Evolutionary conservation across 1,284 basidiomycete species (phyloP), one percentile per base, ranked within the genome.

Genomic region (Cystobasidium sp.): DNA sequence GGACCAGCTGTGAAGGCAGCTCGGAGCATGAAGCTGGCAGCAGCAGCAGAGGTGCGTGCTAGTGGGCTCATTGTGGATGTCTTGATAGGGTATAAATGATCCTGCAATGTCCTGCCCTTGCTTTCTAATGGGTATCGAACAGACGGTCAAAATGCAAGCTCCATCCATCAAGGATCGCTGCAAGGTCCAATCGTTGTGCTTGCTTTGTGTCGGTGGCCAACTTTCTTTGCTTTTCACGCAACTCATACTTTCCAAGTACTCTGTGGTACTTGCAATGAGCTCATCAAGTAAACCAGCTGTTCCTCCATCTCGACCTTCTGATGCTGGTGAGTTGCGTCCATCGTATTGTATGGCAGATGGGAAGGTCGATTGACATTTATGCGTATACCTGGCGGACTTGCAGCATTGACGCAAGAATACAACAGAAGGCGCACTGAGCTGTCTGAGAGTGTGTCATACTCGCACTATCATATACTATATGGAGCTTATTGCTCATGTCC

Each of bases 361-460:
- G 8, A 31, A 52, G 9, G 47, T 31, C 66, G 66, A 68, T 56
- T 59, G 52, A 49, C 52, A 31, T 14, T 43, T 43, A 6, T 41
- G 14, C 6, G 47, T 24, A 24, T 14, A 22, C 43, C 22, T n/a
- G 8, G 31, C 16, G 18, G 24, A n/a, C 37, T 22, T 22, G 4
- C 52, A 73, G 70, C 51, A 14, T 63, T 73, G 39, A 73, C 70
- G 52, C 31, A 43, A 14, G 70, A 73, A 59, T 73, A 66, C 63
- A 73, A 73, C 70, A 65, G 70, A 47, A 20, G 70, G 63, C 24
- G 70, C 16, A 58, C 62, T 41, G 70, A 73, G 43, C 55, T 73
- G 63, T 61, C 69, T 47, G 55, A 77, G 68, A 51, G 62, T 77
- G 31, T 53, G 76, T 59, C 44, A 37, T 8, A 6, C 1, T 49